These are phyloP conservation scores for Arthroderma sp. DNA, from an alignment of 2,329 filamentous ascomycete species.

Conservation along the genomic window DNA sequence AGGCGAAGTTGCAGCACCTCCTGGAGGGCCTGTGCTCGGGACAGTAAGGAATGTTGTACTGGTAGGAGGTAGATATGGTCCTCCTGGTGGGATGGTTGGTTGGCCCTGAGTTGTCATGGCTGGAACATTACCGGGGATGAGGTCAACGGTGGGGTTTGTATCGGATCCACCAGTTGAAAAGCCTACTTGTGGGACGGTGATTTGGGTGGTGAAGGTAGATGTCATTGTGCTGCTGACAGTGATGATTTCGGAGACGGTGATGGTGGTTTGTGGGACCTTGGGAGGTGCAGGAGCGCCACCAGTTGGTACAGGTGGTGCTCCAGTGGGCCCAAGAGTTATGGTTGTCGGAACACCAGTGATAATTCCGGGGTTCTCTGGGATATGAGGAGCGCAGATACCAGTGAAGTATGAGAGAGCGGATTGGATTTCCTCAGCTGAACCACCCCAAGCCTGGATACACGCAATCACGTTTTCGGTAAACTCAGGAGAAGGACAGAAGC, in stretches of 20 bases:
- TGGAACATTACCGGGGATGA: slow-evolving; percentile 17
- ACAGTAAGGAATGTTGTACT: slow-evolving; percentile 8
- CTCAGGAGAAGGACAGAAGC: slow-evolving; percentile 70
- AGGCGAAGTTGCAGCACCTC: not conserved
- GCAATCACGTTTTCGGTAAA: slow-evolving; percentile 69
- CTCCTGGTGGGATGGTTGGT: slow-evolving; percentile 6
- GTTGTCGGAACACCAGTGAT: slow-evolving; percentile 58
- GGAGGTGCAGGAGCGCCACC: slow-evolving; percentile 7
- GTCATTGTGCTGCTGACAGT: slow-evolving; percentile 7
- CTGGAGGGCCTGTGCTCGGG: slow-evolving; percentile 9
- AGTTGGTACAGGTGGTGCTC: slow-evolving; percentile 33
- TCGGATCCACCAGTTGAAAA: slow-evolving; percentile 24
- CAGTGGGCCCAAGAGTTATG: slow-evolving; percentile 34
- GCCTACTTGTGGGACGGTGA: slow-evolving; percentile 33
- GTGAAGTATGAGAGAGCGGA: slow-evolving; percentile 72
- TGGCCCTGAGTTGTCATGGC: slow-evolving; percentile 6
- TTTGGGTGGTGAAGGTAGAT: slow-evolving; percentile 21
- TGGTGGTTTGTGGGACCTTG: slow-evolving; percentile 20
- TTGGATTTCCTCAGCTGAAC: slow-evolving; percentile 50
- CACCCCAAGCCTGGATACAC: slow-evolving; percentile 68
- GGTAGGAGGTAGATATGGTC: not conserved
- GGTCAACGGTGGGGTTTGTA: slow-evolving; percentile 17
- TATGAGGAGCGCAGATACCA: slow-evolving; percentile 71
- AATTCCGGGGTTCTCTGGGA: slow-evolving; percentile 69
- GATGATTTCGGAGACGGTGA: slow-evolving; percentile 24